Base-by-base conservation (phyloP, 2,329 filamentous ascomycete species). In the Corniculantispora saksenae region DNA sequence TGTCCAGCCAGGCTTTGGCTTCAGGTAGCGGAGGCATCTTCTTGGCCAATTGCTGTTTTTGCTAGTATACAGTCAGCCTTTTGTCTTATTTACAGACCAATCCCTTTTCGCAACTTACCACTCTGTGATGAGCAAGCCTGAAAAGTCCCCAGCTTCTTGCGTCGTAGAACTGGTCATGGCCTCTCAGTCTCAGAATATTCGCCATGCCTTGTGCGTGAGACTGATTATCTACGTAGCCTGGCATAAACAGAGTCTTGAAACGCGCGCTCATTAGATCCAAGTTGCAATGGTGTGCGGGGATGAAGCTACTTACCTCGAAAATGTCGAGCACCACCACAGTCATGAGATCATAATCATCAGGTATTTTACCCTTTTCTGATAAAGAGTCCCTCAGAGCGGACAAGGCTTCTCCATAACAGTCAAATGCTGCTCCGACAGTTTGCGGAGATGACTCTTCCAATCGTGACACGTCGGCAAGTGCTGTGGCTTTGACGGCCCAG, bases 261-360 rank as follows among this genome's bases (percentile, higher is more conserved):
- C n/a, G n/a, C 21, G 21, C 13, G 7, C 17, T 53, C 32, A 53
- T 55, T 25, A 29, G 57, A 55, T 25, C 27, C 15, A 6, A 12
- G 7, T 3, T 15, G 17, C 15, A 54, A 25, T 3, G n/a, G 35
- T 1, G 3, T 35, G 15, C 3, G 8, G 9, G 2, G 7, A 35
- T 3, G 51, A 19, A 54, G 13, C 27, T 19, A 19, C 19, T 58
- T 67, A 77, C 77, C 72, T 80, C 78, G 47, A 80, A 80, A 1
- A 80, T 72, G 56, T 80, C 78, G 15, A 80, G 66, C 23, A 80
- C 68, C 15, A 80, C 77, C 1, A 77, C 72, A 3, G 77, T 74
- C 78, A 80, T 79, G 19, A 80, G 69, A 55, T 78, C 75, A 66
- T 77, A 75, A 63, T 80, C 78, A 66, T 78, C 77, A 4, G 76